A percentile compares a stretch with the other conserved stretches of the same genome.
Conservation (phyloP, 2,329 filamentous ascomycete species). For the Trichophyton simii region DNA sequence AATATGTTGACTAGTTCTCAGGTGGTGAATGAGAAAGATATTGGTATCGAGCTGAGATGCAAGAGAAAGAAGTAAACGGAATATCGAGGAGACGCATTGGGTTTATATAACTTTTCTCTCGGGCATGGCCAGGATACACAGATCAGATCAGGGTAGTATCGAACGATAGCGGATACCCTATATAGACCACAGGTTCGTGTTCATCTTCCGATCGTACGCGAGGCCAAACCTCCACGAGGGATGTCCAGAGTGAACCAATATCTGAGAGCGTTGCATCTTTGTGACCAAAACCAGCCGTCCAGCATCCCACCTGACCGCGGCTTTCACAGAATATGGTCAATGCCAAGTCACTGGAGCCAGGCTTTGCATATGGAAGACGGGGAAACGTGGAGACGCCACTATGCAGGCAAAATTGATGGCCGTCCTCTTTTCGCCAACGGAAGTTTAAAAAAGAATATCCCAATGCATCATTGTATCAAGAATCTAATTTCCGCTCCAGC, state of each 20-base stretch:
- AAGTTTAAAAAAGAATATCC: neutral
- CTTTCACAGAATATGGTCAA: neutral
- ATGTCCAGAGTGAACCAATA: neutral
- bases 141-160: neutral
- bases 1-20: neutral
- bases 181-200: neutral
- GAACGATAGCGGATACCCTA: neutral
- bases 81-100: constrained; percentile 4
- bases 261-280: neutral
- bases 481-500: neutral
- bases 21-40: neutral
- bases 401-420: neutral
- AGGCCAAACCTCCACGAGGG: neutral
- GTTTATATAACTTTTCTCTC: constrained; percentile 10
- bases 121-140: neutral
- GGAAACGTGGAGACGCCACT: neutral
- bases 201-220: neutral
- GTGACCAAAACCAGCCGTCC: neutral
- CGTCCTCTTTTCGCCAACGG: neutral
- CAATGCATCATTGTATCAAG: neutral
- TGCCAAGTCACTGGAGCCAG: neutral
- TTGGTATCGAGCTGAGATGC: neutral
- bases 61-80: neutral
- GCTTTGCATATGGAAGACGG: neutral
- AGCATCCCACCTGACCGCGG: neutral